Evolutionary conservation across 2,329 filamentous ascomycete species (phyloP), one percentile per base, ranked within the genome.

Genomic region (Penicillium sp.): DNA sequence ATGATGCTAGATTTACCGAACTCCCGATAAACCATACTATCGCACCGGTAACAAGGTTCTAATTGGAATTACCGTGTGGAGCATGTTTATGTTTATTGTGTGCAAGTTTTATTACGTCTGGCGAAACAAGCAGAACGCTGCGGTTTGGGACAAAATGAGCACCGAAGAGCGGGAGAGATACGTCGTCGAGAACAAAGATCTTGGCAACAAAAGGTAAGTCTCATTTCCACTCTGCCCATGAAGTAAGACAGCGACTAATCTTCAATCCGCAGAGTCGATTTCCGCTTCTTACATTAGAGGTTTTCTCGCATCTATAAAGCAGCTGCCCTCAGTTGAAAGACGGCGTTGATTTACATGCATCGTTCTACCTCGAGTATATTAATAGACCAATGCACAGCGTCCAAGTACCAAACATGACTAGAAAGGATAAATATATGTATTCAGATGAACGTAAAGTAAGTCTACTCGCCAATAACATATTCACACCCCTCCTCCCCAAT

Each of bases 391-490:
- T 18, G 21, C 16, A 16, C 16, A 18, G n/a, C n/a, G n/a, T 29
- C 10, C 28, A 29, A 29, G 3, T 29, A 9, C 3, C 4, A n/a
- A n/a, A 6, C 8, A 36, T 36, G 15, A 36, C n/a, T 18, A 21
- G 24, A 42, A 26, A 3, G 24, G 15, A 7, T 7, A 42, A 13
- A 24, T 2, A 42, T 26, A 7, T 9, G n/a, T 16, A 21, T n/a
- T 9, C 5, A 23, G 28, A 6, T 0, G 2, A 18, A 0, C 8
- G 15, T 18, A 3, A 24, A 33, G 2, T 1, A n/a, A 1, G 12
- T n/a, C 38, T 63, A 81, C 62, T 84, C 81, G 23, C 81, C 81
- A 65, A 85, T 83, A 24, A 84, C 80, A 73, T 83, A 84, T 54
- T 81, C 82, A 67, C 82, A 85, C 1, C 83, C 83, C 38, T 79